These are phyloP conservation scores for Dovyalis caffra DNA, from an alignment of 345 rosid genomes.

Conservation along the genomic window DNA sequence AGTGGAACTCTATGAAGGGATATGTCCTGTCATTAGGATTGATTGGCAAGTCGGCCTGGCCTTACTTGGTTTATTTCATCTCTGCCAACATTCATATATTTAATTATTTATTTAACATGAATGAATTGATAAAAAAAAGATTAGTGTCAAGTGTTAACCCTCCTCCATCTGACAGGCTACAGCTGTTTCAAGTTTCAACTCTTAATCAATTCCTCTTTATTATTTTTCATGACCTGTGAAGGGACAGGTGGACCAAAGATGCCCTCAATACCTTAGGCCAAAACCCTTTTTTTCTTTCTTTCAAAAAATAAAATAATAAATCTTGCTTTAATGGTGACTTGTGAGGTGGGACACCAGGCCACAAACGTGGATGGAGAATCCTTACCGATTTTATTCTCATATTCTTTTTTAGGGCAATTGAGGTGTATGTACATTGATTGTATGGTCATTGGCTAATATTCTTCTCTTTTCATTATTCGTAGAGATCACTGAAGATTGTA, in stretches of 20 bases:
- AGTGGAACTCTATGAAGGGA: too few relatives aligned
- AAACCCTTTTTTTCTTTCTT: too few relatives aligned
- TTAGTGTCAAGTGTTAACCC: too few relatives aligned
- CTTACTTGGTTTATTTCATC: too few relatives aligned
- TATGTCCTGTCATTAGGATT: too few relatives aligned
- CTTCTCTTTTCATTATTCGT: constrained; percentile 4
- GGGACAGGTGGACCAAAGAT: constrained; percentile 18
- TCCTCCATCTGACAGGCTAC: neutral
- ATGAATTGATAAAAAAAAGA: too few relatives aligned
- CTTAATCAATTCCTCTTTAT: neutral
- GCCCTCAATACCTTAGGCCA: too few relatives aligned
- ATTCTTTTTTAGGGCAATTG: neutral
- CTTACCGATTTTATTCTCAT: constrained; percentile 7
- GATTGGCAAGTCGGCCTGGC: too few relatives aligned
- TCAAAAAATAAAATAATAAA: too few relatives aligned
- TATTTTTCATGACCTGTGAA: neutral
- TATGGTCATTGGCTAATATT: neutral
- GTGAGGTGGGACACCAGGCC: neutral
- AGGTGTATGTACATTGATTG: neutral
- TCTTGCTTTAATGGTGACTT: too few relatives aligned
- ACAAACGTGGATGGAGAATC: constrained; percentile 11
- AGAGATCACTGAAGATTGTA: neutral
- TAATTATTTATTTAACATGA: too few relatives aligned
- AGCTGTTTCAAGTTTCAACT: neutral
- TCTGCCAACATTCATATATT: too few relatives aligned